Percentiles rank a stretch among this genome's conserved stretches.
Conservation (phyloP, 2,329 filamentous ascomycete species). For the Pseudogymnoascus destructans region DNA sequence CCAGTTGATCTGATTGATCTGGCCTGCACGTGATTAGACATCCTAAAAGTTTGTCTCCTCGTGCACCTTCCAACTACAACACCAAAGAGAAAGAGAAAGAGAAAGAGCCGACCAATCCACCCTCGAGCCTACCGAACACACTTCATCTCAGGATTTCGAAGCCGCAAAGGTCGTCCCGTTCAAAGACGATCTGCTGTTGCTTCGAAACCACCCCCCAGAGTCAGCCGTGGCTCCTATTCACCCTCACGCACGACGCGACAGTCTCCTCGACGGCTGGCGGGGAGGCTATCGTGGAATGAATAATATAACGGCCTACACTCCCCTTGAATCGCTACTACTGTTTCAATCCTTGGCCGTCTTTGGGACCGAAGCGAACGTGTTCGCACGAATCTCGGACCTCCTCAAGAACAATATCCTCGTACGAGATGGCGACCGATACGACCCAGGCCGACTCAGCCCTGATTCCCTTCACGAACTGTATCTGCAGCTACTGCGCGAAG, state of each 20-base stretch:
- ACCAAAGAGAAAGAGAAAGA: no score
- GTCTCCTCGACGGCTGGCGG: slow-evolving; percentile 43
- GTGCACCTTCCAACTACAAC: neutral
- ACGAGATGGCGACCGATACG: slow-evolving; percentile 55
- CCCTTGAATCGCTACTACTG: slow-evolving; percentile 73
- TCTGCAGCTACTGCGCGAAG: slow-evolving; percentile 60
- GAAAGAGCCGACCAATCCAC: slow-evolving; percentile 1
- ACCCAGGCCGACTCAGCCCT: slow-evolving; percentile 59
- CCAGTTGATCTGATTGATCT: no score
- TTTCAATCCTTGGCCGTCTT: slow-evolving; percentile 65
- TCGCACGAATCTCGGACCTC: slow-evolving; percentile 58
- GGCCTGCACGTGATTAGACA: neutral
- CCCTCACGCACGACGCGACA: slow-evolving; percentile 38
- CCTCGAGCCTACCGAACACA: neutral
- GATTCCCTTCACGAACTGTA: slow-evolving; percentile 72
- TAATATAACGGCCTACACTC: slow-evolving; percentile 55
- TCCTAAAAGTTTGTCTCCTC: slow-evolving; percentile 7
- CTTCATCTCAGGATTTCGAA: slow-evolving; percentile 1
- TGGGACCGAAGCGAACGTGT: slow-evolving; percentile 52
- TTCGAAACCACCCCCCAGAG: neutral
- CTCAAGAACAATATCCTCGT: slow-evolving; percentile 64
- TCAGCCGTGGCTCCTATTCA: slow-evolving; percentile 40
- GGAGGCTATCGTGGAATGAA: slow-evolving; percentile 43
- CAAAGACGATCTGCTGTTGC: neutral
- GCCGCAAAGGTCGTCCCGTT: neutral